phyloP scores from a whole-genome alignment of 805 yeast genomes.

The Yamadazyma nakazawae region DNA sequence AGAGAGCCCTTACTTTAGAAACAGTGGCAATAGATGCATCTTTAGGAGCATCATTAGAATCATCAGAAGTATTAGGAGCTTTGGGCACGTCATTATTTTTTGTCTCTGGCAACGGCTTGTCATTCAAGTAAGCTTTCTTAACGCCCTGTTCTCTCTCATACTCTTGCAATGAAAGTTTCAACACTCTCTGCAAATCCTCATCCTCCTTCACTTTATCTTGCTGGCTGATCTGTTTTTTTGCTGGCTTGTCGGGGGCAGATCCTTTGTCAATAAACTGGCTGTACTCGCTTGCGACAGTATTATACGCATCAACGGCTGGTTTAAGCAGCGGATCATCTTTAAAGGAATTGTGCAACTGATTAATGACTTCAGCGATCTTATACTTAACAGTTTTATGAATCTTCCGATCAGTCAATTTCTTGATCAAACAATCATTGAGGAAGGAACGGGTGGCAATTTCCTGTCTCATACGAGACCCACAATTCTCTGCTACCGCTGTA shows the following conservation, averaged over 20 bases:
- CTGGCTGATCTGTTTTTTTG: slow-evolving; percentile 46
- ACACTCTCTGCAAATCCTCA: slow-evolving; percentile 71
- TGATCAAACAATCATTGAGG: slow-evolving; percentile 30
- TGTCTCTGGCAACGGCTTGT: slow-evolving; percentile 38
- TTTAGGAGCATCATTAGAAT: background rate
- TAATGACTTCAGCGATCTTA: slow-evolving; percentile 62
- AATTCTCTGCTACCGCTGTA: slow-evolving; percentile 41
- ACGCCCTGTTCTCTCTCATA: slow-evolving; percentile 40
- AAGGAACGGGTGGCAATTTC: slow-evolving; percentile 40
- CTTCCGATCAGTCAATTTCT: slow-evolving; percentile 48
- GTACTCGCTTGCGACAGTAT: slow-evolving; percentile 41
- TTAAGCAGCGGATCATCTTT: slow-evolving; percentile 71
- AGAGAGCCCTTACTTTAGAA: slow-evolving; percentile 77
- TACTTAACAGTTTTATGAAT: slow-evolving; percentile 68
- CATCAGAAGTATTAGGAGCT: slow-evolving; percentile 6
- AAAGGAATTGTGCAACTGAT: slow-evolving; percentile 64
- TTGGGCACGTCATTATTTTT: slow-evolving; percentile 8
- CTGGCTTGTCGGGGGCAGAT: slow-evolving; percentile 54
- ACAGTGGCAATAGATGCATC: slow-evolving; percentile 43
- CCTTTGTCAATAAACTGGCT: slow-evolving; percentile 26
- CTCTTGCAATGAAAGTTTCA: slow-evolving; percentile 70
- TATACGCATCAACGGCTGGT: slow-evolving; percentile 62
- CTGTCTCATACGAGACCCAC: slow-evolving; percentile 44
- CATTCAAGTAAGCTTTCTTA: slow-evolving; percentile 22
- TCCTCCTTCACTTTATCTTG: slow-evolving; percentile 56